Evolutionary conservation across 257 asterid species (phyloP), one percentile per base, ranked within the genome.

Genomic region (Nicotiana attenuata): DNA sequence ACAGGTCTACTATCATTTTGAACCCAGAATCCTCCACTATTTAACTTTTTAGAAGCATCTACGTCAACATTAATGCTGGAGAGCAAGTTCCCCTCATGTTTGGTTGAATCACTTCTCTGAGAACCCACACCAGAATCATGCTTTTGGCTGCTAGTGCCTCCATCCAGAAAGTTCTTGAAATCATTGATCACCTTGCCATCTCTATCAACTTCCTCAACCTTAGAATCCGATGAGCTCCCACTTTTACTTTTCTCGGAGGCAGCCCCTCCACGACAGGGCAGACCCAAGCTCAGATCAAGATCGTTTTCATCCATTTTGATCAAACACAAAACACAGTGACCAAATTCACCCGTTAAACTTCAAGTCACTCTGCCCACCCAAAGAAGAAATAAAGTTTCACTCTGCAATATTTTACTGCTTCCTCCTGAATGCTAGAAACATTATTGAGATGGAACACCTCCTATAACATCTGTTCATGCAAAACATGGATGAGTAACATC

Each of bases 111-210:
- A 83, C 47, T 29, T 75, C 84, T 84, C 75, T 81, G 91, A 76
- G 83, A 82, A 73, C 85, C 85, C 57, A 81, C 80, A 29, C 83
- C 84, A 73, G 87, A 67, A 61, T 83, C 86, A 52, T 68, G 92
- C 59, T 88, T 92, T 81, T 86, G 91, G 86, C 63, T 26, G 80
- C 80, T 75, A 75, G 84, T 91, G 67, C 97, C 94, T 52, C 98
- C 98, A 88, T 96, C 97, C 66, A 96, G 91, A 85, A 94, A 96
- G 84, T 88, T 94, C 83, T 96, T 96, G 90, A 96, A 93, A 90
- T 94, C 97, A 35, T 89, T 92, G 86, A 93, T 96, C 89, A 93
- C 82, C 82, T 91, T 96, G 78, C 90, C 90, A 84, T 90, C 98
- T 82, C 99, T 87, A 77, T 96, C 98, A 80, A 83, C 93, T 80